Evolutionary conservation across 1,139 yeast genomes (phyloP).

Genomic region (Suhomyces choctaworum): DNA sequence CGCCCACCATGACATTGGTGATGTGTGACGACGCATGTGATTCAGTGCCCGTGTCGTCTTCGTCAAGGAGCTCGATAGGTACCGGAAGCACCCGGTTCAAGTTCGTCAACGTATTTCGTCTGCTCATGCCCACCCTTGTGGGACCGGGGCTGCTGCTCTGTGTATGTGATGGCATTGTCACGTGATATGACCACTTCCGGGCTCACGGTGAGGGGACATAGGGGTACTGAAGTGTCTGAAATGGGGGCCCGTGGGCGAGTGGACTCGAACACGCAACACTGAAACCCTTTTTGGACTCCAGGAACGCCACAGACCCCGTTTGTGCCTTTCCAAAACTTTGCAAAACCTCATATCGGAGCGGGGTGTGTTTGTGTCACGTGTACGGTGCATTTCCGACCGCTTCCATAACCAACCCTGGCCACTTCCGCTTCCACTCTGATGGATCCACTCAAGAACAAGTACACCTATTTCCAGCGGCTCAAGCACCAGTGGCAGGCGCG

Average conservation of each 20-base stretch:
- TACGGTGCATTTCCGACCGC: neutral
- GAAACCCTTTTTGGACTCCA: too few species aligned
- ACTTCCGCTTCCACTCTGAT: constrained; percentile 12
- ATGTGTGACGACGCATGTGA: constrained; percentile 19
- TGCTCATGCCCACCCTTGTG: too few species aligned
- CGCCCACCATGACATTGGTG: constrained; percentile 43
- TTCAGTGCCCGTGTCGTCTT: constrained; percentile 27
- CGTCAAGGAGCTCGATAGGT: constrained; percentile 35
- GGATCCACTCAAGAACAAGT: constrained; percentile 32
- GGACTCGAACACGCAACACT: too few species aligned
- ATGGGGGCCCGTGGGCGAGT: too few species aligned
- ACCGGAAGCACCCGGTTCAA: constrained; percentile 39
- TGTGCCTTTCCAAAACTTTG: too few species aligned
- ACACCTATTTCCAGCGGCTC: constrained; percentile 45
- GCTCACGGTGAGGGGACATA: too few species aligned
- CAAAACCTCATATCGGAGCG: too few species aligned
- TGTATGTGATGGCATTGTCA: too few species aligned
- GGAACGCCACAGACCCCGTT: too few species aligned
- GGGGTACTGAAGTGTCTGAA: too few species aligned
- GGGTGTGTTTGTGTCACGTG: constrained; percentile 1
- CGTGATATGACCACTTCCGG: too few species aligned
- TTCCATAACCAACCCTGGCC: neutral
- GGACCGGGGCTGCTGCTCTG: too few species aligned
- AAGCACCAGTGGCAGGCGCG: constrained; percentile 62
- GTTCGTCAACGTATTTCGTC: constrained; percentile 20